Percentiles rank a stretch among this genome's conserved stretches.
Conservation (phyloP, 2,329 filamentous ascomycete species). For the Didymosphaeria variabile region DNA sequence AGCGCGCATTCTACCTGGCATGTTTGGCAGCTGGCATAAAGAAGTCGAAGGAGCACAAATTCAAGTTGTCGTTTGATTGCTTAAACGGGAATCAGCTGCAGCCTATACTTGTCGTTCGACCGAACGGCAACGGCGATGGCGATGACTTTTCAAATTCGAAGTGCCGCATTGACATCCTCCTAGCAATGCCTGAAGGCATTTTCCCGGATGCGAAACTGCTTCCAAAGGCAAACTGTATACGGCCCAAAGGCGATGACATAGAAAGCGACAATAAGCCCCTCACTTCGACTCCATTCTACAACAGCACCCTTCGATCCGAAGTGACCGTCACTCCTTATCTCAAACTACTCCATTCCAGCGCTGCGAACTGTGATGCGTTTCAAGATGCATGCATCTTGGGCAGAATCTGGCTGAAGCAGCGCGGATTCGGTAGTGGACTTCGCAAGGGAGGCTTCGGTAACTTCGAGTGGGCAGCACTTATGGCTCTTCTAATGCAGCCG, state of each 20-base stretch:
- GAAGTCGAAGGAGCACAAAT: constrained; percentile 61
- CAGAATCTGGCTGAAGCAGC: constrained; percentile 86
- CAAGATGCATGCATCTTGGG: constrained; percentile 87
- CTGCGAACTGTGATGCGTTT: constrained; percentile 76
- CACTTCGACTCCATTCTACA: constrained; percentile 82
- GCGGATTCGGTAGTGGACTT: constrained; percentile 77
- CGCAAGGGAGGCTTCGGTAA: constrained; percentile 85
- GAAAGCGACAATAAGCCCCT: constrained; percentile 49
- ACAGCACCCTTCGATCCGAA: constrained; percentile 83
- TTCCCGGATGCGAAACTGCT: constrained; percentile 78
- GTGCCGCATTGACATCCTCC: constrained; percentile 74
- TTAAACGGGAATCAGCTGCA: constrained; percentile 79
- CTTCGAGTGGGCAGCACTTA: constrained; percentile 87
- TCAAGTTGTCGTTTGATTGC: constrained; percentile 70
- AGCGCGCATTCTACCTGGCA: constrained; percentile 89
- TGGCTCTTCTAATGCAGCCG: constrained; percentile 81
- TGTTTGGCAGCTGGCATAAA: constrained; percentile 78
- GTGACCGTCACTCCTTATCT: constrained; percentile 77
- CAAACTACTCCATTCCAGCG: constrained; percentile 74
- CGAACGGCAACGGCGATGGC: constrained; percentile 43
- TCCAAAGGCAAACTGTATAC: constrained; percentile 74
- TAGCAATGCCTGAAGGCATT: constrained; percentile 72
- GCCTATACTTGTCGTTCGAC: constrained; percentile 67
- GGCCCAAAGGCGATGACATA: constrained; percentile 60
- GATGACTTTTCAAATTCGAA: constrained; percentile 49